A percentile compares a stretch with the other conserved stretches of the same genome.
Conservation (phyloP, 192 early-diverging fungal species). For the Bifiguratus adelaidae region DNA sequence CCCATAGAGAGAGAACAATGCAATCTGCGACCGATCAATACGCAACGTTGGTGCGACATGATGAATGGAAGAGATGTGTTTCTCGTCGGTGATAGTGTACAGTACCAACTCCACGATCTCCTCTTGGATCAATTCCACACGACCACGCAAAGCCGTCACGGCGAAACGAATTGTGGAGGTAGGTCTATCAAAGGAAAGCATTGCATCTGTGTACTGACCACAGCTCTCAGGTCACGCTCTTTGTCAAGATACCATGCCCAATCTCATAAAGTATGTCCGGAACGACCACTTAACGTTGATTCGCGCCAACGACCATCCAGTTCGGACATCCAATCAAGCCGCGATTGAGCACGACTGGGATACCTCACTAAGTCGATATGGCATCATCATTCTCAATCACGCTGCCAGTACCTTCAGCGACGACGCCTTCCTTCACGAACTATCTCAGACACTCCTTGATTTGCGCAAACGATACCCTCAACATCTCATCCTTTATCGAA, state of each 20-base stretch:
- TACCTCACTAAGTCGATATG: conserved; percentile 17
- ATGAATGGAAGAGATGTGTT: conserved; percentile 27
- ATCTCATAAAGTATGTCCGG: conserved; percentile 18
- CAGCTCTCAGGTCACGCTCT: conserved; percentile 27
- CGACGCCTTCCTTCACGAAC: conserved; percentile 12
- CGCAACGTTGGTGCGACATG: conserved; percentile 23
- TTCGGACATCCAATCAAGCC: conserved; percentile 1
- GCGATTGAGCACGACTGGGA: conserved; percentile 16
- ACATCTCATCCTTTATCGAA: conserved; percentile 35
- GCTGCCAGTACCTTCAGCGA: conserved; percentile 24
- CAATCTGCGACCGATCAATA: conserved; percentile 5
- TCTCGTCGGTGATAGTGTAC: conserved; percentile 37
- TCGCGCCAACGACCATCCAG: too few species aligned
- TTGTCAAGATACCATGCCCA: conserved; percentile 7
- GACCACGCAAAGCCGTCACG: conserved; percentile 36
- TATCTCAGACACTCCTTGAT: conserved; percentile 18
- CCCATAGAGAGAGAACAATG: conserved; percentile 14
- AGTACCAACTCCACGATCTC: conserved; percentile 42
- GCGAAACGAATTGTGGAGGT: conserved; percentile 38
- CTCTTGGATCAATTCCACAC: conserved; percentile 38
- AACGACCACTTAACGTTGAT: conserved; percentile 41
- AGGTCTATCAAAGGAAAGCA: too few species aligned
- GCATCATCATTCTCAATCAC: conserved; percentile 33
- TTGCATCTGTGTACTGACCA: too few species aligned
- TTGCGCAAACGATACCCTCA: conserved; percentile 22